Conservation (phyloP, 1,284 basidiomycete genomes). For the Puccinia polysora region DNA sequence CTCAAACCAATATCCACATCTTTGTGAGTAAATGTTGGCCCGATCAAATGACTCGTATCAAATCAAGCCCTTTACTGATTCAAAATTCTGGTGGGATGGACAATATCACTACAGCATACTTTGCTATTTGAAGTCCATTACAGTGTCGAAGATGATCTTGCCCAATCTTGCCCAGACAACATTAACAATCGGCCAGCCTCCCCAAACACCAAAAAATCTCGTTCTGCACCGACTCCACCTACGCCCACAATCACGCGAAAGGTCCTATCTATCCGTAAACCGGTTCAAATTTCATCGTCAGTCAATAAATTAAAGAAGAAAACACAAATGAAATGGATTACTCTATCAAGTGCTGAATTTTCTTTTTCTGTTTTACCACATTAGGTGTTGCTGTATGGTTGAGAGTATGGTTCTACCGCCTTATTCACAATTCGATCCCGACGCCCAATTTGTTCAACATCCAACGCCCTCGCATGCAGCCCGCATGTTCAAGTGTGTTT, state of each 20-base stretch:
- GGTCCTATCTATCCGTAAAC: slow-evolving; percentile 23
- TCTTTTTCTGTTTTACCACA: background rate
- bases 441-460: slow-evolving; percentile 14
- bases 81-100: too few relatives aligned
- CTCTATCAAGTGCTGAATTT: background rate
- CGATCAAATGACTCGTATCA: too few relatives aligned
- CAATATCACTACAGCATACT: slow-evolving; percentile 32
- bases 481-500: slow-evolving; percentile 34
- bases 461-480: slow-evolving; percentile 30
- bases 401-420: slow-evolving; percentile 37
- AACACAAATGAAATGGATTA: background rate
- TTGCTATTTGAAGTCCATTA: slow-evolving; percentile 31
- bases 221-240: background rate
- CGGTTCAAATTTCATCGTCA: slow-evolving; percentile 37
- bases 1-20: slow-evolving; percentile 32
- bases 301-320: background rate
- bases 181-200: background rate
- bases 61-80: too few relatives aligned
- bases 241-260: background rate
- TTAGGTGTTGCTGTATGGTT: slow-evolving; percentile 39
- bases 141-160: slow-evolving; percentile 16
- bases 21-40: slow-evolving; percentile 9
- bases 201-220: background rate
- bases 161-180: background rate
- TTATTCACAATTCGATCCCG: slow-evolving; percentile 28